Base-by-base conservation (phyloP, 139 green algal genomes). In the Gonium pectorale region DNA sequence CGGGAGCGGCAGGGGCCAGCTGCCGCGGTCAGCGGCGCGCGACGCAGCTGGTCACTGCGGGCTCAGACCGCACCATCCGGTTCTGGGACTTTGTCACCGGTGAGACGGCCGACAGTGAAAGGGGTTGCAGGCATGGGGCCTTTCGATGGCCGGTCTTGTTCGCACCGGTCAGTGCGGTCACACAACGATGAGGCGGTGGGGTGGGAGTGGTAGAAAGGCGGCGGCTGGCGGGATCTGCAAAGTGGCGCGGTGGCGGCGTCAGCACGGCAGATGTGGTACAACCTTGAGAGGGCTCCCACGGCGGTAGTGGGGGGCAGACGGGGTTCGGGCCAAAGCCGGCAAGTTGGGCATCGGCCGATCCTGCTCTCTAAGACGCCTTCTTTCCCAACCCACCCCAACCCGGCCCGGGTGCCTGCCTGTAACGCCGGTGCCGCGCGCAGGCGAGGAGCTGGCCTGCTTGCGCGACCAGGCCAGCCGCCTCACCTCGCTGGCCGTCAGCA, bases 381-480 rank as follows among this genome's bases (percentile, higher is more conserved):
- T 24, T 24, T 15, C 46, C 13, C 46, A 11, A 54, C 46, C 46
- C 62, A 40, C 22, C 62, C n/a, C 29, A 17, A 22, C 6, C 62
- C 6, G 5, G 6, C 29, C 8, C n/a, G 8, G 17, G 6, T 41
- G 11, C 62, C 62, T 27, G 17, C 62, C 46, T 15, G 13, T 2
- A 26, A 11, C 13, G 33, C n/a, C n/a, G n/a, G n/a, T n/a, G n/a
- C n/a, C n/a, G n/a, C n/a, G n/a, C n/a, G 27, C 52, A 80, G 72
- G 72, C 33, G 72, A 68, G 72, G 27, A 67, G 52, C 52, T 80
- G 72, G 51, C 52, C 24, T 41, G 51, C 31, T 22, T 80, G 22
- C 37, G 11, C 26, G 31, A 26, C 37, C 51, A 80, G 31, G 2
- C 24, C 31, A 1, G 26, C 7, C 72, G 26, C 7, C 6, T 51